Conservation (phyloP, 2,329 filamentous ascomycete species). For the Fonsecaea erecta region DNA sequence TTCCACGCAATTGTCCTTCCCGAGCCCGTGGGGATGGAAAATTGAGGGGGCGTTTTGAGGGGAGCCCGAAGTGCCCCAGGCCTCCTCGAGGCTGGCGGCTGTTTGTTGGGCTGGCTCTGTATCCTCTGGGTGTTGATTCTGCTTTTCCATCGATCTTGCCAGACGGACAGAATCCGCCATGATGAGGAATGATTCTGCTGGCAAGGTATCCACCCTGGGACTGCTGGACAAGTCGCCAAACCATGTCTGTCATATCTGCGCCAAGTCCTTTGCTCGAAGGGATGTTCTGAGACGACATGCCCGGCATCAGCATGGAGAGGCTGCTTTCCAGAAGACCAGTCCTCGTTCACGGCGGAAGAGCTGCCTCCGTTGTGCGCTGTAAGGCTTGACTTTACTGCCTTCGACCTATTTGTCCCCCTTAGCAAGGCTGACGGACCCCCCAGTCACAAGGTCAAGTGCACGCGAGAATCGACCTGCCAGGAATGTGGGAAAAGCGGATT, state of each 20-base stretch:
- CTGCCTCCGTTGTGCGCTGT: slow-evolving; percentile 8
- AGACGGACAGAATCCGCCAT: neutral
- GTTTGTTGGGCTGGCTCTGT: neutral
- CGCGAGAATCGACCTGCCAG: neutral
- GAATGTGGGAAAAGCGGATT: slow-evolving; percentile 2
- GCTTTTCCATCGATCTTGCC: neutral
- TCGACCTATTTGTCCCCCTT: neutral
- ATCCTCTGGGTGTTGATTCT: neutral
- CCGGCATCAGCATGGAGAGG: slow-evolving; percentile 5
- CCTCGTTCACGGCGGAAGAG: slow-evolving; percentile 1
- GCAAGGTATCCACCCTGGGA: neutral
- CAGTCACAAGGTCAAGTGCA: slow-evolving; percentile 8
- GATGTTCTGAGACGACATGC: neutral
- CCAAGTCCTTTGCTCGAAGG: slow-evolving; percentile 3
- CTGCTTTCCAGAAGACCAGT: neutral
- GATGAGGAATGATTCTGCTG: neutral
- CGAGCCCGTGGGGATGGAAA: neutral
- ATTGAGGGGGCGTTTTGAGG: neutral
- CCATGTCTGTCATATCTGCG: neutral
- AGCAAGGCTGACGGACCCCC: neutral
- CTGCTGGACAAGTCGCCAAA: neutral
- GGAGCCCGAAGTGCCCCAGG: neutral
- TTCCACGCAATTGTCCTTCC: neutral
- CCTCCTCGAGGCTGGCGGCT: too few species aligned
- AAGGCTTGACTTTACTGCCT: neutral